phyloP scores from a whole-genome alignment of 257 asterid genomes.

The Fraxinus excelsior region DNA sequence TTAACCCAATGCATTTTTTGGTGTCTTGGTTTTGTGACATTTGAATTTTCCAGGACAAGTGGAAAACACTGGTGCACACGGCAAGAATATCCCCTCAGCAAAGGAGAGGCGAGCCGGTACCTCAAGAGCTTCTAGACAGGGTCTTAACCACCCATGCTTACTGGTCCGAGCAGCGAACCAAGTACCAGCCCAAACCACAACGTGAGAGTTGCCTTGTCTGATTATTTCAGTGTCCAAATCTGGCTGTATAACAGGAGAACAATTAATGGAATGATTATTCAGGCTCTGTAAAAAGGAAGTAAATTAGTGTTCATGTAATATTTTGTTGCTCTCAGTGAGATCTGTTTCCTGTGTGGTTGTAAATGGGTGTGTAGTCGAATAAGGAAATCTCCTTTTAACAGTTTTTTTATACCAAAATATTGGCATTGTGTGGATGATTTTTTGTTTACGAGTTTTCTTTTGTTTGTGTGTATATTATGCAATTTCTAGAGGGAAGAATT shows the following conservation, averaged over 20 bases:
- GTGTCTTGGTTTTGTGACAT: not conserved
- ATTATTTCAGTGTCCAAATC: not conserved
- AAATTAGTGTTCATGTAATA: not conserved
- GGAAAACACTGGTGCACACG: slow-evolving; percentile 37
- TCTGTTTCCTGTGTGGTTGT: not conserved
- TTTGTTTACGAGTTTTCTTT: too few species aligned
- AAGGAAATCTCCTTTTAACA: not conserved
- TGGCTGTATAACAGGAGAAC: not conserved
- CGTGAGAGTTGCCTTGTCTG: slow-evolving; percentile 20
- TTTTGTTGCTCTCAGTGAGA: not conserved
- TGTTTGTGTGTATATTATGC: too few species aligned
- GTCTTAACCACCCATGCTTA: slow-evolving; percentile 30
- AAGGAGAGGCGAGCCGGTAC: slow-evolving; percentile 38
- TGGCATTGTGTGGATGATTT: not conserved
- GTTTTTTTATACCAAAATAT: not conserved
- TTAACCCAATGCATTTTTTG: not conserved
- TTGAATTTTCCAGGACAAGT: slow-evolving; percentile 23
- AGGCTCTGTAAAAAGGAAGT: not conserved
- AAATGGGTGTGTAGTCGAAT: not conserved
- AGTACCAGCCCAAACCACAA: slow-evolving; percentile 27
- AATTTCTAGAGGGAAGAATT: too few species aligned
- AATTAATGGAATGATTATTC: not conserved
- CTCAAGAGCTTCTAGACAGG: slow-evolving; percentile 32
- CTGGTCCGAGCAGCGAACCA: slow-evolving; percentile 32
- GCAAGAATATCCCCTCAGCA: slow-evolving; percentile 34